phyloP scores from a whole-genome alignment of 768 basidiomycete genomes.

The Tylopilus cervinicoccineus region DNA sequence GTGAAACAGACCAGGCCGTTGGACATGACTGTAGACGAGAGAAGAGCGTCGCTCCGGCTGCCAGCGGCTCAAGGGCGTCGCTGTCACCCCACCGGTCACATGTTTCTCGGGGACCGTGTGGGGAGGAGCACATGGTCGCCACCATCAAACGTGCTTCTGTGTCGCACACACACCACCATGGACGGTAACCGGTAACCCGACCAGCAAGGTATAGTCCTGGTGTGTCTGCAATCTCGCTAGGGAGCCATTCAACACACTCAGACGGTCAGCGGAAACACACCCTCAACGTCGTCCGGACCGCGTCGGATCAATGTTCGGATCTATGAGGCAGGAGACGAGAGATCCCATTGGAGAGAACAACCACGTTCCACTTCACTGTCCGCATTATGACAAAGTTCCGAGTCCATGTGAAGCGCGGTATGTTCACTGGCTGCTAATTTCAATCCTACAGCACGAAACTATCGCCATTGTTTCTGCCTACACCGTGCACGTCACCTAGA shows the following conservation, averaged over 20 bases:
- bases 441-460: no score
- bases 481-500: no score
- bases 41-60: neutral
- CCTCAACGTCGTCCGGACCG: constrained; percentile 2
- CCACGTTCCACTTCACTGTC: constrained; percentile 29
- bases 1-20: constrained; percentile 84
- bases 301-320: constrained; percentile 11
- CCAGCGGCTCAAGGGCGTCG: no score
- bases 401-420: constrained; percentile 1
- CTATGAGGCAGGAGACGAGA: constrained; percentile 10
- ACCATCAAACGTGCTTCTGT: no score
- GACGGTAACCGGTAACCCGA: no score
- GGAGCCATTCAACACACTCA: no score
- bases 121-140: constrained; percentile 12
- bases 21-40: constrained; percentile 18
- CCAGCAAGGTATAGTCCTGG: no score
- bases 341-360: constrained; percentile 38
- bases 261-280: neutral
- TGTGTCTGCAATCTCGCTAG: no score
- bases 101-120: constrained; percentile 3
- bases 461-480: no score
- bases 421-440: no score
- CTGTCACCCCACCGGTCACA: no score
- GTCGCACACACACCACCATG: no score
- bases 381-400: constrained; percentile 30